A percentile compares a stretch with the other conserved stretches of the same genome.
Evolutionary conservation across 768 basidiomycete genomes (phyloP).

Genomic region (Dentipellis sp.): DNA sequence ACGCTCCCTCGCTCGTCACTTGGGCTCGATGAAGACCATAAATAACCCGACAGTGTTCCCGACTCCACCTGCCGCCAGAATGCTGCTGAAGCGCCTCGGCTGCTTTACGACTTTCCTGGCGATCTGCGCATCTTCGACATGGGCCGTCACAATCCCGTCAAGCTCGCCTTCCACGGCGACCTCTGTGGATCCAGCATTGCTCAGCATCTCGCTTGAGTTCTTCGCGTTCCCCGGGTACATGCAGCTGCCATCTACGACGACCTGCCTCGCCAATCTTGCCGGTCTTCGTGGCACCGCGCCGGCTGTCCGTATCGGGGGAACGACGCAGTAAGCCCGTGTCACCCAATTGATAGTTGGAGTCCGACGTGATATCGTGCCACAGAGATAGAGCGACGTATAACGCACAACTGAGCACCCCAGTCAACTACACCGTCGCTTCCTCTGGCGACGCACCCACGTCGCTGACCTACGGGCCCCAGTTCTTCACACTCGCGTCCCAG

Average conservation of each 20-base stretch:
- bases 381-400: constrained; percentile 33
- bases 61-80: no score
- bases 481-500: constrained; percentile 23
- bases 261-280: constrained; percentile 25
- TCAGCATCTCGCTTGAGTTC: constrained; percentile 30
- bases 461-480: constrained; percentile 21
- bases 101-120: no score
- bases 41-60: no score
- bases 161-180: constrained; percentile 19
- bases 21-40: no score
- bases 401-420: constrained; percentile 20
- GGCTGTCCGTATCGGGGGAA: constrained; percentile 29
- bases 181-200: constrained; percentile 21
- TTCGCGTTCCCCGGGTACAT: constrained; percentile 31
- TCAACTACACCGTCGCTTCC: constrained; percentile 27
- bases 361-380: neutral
- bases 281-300: constrained; percentile 23
- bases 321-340: constrained; percentile 22
- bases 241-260: constrained; percentile 21
- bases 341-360: neutral
- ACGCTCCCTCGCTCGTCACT: no score
- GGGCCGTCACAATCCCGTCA: constrained; percentile 15
- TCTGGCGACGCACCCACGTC: constrained; percentile 25
- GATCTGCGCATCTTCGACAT: no score
- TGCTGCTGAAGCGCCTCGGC: no score